Evolutionary conservation across 352 stramenopile genomes (phyloP), one percentile per base, ranked within the genome.

Genomic region (Phytophthora litchii): DNA sequence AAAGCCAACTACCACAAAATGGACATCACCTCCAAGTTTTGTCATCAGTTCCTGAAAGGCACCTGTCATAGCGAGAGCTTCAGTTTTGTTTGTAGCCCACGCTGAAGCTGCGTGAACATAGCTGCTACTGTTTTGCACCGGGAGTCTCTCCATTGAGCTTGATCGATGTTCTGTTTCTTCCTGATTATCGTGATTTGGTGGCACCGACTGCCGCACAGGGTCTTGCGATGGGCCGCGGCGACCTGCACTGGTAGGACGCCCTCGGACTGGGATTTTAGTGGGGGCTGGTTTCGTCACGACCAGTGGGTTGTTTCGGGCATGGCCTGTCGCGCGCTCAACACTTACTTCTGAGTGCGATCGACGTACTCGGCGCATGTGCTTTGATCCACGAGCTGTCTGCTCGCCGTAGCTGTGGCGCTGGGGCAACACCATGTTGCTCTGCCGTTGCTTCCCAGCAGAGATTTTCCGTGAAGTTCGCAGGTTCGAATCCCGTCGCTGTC

Each of bases 1-100:
- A 56, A 93, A 95, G 0, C 84, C 86, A 11, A 95, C 79, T 11
- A 95, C 86, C 19, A 95, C 64, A 54, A 95, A 95, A 58, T 94
- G 83, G 4, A 94, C 79, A 32, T 90, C 76, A 27, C 81, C 84
- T 20, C 74, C 64, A 31, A 95, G 80, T 60, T 92, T 92, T 29
- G 73, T 90, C 20, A 94, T 50, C 17, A 95, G 66, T 45, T 95
- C 86, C 27, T 89, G 76, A 54, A 92, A 93, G 4, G 84, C 84
- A 4, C 73, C 78, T 21, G 80, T 91, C 70, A 94, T 82, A 0
- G 86, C 86, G 14, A 90, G 66, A 38, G 73, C 76, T 54, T 92
- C 84, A 3, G 71, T 91, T 44, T 83, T 80, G 60, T 88, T 87
- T 17, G 80, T 93, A 27, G 77, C 74, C 84, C 76, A 91, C 0